Base-by-base conservation (phyloP, 2,329 filamentous ascomycete species). In the Neonectria punicea region DNA sequence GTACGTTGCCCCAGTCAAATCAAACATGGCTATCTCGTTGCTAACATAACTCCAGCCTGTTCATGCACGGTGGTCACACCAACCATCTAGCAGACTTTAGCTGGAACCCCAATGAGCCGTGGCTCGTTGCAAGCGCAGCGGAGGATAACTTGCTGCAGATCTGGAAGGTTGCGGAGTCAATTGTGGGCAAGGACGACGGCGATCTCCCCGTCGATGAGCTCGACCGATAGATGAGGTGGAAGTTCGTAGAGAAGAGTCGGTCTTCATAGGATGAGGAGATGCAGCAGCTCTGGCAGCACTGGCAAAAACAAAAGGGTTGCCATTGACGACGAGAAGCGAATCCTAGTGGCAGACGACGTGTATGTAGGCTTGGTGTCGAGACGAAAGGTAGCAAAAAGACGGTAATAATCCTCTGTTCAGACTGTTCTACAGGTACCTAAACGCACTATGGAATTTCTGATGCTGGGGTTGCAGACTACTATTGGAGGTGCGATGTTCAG, bases 31-130 rank as follows among this genome's bases (percentile, higher is more conserved):
- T 18, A 13, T 5, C 44, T 65, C 55, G 71, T 78, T 69, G 77
- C 69, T 69, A 51, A 65, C 43, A 5, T 18, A 6, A 36, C 58
- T 44, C 6, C 64, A 94, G 92, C 51, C 84, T 99, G 1, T 99
- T 99, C 82, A 98, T 99, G 94, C 96, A 99, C 75, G 96, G 96
- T 66, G 96, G 96, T 34, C 97, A 99, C 83, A 99, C 96, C 11
- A 98, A 98, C 81, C 92, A 97, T 71, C 89, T 99, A 67, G 94
- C 93, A 39, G 97, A 99, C 80, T 99, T 99, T 76, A 95, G 92
- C 81, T 99, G 95, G 95, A 99, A 99, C 80, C 89, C 90, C 72
- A 97, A 97, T 77, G 94, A 98, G 75, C 94, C 95, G 5, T 99
- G 97, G 97, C 89, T 98, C 60, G 92, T 99, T 71, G 94, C 94